Conservation (phyloP, 2,329 filamentous ascomycete species). For the Fusarium sp. region DNA sequence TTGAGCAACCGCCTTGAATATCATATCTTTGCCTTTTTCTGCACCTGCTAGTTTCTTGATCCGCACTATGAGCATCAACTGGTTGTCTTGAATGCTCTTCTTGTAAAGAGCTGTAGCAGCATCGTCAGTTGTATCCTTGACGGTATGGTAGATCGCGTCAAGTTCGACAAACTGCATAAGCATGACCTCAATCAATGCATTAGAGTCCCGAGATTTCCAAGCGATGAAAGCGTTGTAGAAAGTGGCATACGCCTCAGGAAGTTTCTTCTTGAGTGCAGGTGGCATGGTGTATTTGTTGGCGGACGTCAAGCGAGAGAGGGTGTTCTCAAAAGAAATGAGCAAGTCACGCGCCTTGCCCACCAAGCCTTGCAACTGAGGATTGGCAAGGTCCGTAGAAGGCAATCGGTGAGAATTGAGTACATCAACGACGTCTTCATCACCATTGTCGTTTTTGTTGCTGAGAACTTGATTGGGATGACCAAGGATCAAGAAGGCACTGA, state of each 20-base stretch:
- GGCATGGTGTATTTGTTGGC: conserved; percentile 75
- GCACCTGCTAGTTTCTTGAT: conserved; percentile 82
- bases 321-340: conserved; percentile 80
- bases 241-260: conserved; percentile 76
- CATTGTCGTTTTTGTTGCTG: conserved; percentile 75
- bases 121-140: conserved; percentile 80
- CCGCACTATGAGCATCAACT: conserved; percentile 79
- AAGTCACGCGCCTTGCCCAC: conserved; percentile 82
- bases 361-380: conserved; percentile 74
- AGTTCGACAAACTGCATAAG: conserved; percentile 87
- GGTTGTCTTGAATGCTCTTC: conserved; percentile 83
- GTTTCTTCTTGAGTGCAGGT: conserved; percentile 67
- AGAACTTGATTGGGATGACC: conserved; percentile 83
- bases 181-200: conserved; percentile 83
- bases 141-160: conserved; percentile 84
- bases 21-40: conserved; percentile 76
- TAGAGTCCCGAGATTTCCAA: conserved; percentile 85
- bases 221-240: conserved; percentile 84
- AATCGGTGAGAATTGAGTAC: conserved; percentile 46
- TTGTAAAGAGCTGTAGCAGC: conserved; percentile 80
- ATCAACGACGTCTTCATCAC: conserved; percentile 63
- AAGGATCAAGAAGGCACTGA: conserved; percentile 83
- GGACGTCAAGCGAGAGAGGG: conserved; percentile 71
- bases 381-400: conserved; percentile 61
- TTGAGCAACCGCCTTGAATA: conserved; percentile 78